Percentiles rank a stretch among this genome's conserved stretches.
Conservation (phyloP, 345 rosid species). For the Reutealis trisperma region DNA sequence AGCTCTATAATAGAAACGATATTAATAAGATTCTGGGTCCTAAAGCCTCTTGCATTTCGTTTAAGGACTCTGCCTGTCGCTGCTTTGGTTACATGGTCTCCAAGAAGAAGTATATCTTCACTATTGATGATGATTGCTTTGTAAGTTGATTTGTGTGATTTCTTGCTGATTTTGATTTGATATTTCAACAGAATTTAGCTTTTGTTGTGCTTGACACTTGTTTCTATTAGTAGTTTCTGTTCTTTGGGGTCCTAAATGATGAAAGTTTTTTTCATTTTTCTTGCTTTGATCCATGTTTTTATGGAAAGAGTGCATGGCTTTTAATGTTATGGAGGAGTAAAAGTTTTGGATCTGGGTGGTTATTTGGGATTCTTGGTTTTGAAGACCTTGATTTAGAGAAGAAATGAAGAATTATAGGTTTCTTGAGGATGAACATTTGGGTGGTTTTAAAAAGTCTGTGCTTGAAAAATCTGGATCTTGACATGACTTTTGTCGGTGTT, state of each 20-base stretch:
- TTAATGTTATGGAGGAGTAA: neutral
- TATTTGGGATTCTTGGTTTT: neutral
- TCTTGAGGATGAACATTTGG: neutral
- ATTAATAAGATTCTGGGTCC: conserved; percentile 54
- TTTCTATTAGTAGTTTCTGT: neutral
- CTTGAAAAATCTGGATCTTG: conserved; percentile 6
- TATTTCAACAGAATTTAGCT: neutral
- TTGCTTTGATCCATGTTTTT: neutral
- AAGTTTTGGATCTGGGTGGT: neutral
- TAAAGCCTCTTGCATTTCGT: conserved; percentile 60
- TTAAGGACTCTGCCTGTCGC: conserved; percentile 56
- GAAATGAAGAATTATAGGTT: neutral
- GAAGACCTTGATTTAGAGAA: neutral
- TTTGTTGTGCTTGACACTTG: neutral
- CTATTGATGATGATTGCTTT: conserved; percentile 63
- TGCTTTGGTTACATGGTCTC: conserved; percentile 58
- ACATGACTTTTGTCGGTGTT: neutral
- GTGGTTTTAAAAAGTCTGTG: neutral
- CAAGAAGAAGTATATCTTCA: conserved; percentile 50
- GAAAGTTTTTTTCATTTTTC: too few species aligned
- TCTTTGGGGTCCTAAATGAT: neutral
- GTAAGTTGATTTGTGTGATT: conserved; percentile 24
- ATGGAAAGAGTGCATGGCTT: neutral
- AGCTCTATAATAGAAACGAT: conserved; percentile 54
- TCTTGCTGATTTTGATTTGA: neutral